These are phyloP conservation scores for Dendrobium chrysotoxum DNA, from an alignment of 106 monocot species.

Conservation along the genomic window DNA sequence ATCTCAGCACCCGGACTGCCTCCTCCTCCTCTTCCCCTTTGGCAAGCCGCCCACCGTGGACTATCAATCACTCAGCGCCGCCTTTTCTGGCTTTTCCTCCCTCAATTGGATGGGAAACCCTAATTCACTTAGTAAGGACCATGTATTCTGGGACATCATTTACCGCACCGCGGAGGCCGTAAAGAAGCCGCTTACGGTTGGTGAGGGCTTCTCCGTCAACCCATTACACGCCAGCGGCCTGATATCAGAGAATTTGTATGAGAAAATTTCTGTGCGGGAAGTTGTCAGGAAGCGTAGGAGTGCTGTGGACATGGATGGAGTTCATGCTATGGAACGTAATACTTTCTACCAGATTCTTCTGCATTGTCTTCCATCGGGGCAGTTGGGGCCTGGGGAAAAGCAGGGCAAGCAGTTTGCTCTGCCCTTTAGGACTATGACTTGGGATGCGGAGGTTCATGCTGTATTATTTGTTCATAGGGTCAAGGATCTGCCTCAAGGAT, in stretches of 20 bases:
- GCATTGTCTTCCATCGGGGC: conserved; percentile 89
- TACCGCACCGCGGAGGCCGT: conserved; percentile 70
- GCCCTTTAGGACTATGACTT: conserved; percentile 77
- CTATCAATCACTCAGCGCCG: conserved; percentile 27
- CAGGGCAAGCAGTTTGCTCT: conserved; percentile 68
- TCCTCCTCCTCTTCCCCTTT: conserved; percentile 60
- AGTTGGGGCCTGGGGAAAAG: conserved; percentile 38
- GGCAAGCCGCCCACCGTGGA: conserved; percentile 26
- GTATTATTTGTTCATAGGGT: conserved; percentile 92
- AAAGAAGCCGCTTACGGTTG: conserved; percentile 51
- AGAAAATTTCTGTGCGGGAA: conserved; percentile 52
- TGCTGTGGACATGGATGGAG: conserved; percentile 94
- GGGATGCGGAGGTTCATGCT: conserved; percentile 90
- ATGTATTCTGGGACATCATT: conserved; percentile 90
- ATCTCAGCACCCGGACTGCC: conserved; percentile 79
- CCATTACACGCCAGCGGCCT: conserved; percentile 36
- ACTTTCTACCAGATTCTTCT: conserved; percentile 90
- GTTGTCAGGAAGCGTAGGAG: conserved; percentile 76
- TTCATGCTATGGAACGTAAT: conserved; percentile 60
- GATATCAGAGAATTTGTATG: conserved; percentile 53
- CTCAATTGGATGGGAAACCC: conserved; percentile 68
- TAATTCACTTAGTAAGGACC: conserved; percentile 79
- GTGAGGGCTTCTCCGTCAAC: conserved; percentile 35
- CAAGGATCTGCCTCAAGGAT: conserved; percentile 45
- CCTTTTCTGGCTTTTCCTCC: conserved; percentile 18